Evolutionary conservation across 2,329 filamentous ascomycete species (phyloP).

Genomic region (Alternaria burnsii): DNA sequence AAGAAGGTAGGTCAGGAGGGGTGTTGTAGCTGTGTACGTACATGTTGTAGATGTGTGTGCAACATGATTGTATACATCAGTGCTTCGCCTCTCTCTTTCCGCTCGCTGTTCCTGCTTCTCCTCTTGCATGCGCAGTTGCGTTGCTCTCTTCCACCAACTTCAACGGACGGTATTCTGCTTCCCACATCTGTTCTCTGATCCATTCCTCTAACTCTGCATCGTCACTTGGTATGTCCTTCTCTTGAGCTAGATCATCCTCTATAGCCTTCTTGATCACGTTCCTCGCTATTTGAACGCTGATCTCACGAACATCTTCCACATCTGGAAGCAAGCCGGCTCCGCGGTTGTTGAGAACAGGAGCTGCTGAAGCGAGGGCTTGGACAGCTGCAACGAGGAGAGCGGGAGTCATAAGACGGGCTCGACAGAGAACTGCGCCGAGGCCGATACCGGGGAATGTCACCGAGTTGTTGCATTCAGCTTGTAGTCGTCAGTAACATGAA

Average conservation of each 20-base stretch:
- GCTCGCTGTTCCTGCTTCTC: conserved; percentile 59
- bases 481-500: conserved; percentile 12
- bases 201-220: conserved; percentile 70
- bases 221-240: conserved; percentile 69
- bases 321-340: conserved; percentile 75
- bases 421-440: conserved; percentile 76
- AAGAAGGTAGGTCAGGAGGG: background rate
- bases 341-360: conserved; percentile 72
- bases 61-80: background rate
- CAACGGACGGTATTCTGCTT: conserved; percentile 72
- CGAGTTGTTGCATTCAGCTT: conserved; percentile 88
- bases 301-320: conserved; percentile 74
- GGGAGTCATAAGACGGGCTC: conserved; percentile 72
- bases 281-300: conserved; percentile 79
- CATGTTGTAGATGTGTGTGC: background rate
- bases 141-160: conserved; percentile 61
- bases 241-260: conserved; percentile 72
- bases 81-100: conserved; percentile 33
- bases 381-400: conserved; percentile 84
- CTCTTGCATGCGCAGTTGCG: conserved; percentile 67
- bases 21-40: background rate
- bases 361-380: conserved; percentile 73
- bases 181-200: conserved; percentile 84
- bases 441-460: conserved; percentile 88
- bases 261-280: conserved; percentile 77